These are phyloP conservation scores for Globisporangium iwayamae DNA, from an alignment of 352 stramenopile species.

Conservation along the genomic window DNA sequence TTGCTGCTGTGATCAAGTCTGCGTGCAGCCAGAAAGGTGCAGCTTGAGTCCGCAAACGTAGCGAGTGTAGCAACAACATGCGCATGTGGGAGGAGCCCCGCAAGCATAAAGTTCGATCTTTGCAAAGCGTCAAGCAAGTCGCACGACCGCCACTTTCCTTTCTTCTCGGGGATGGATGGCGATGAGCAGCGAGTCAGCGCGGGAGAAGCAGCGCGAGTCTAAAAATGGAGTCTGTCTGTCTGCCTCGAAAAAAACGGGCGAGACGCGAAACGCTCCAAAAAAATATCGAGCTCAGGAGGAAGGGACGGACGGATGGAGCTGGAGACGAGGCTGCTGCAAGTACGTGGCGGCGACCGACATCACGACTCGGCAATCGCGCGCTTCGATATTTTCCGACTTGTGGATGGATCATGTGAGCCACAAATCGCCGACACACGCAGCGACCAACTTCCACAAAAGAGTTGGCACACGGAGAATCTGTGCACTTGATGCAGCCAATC, in stretches of 20 bases:
- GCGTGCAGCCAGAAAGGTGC: too few species aligned
- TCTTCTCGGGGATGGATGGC: too few species aligned
- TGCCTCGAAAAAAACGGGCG: slow-evolving; percentile 2
- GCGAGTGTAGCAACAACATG: too few species aligned
- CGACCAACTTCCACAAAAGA: too few species aligned
- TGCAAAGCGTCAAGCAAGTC: too few species aligned
- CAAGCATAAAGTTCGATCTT: too few species aligned
- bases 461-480: neutral
- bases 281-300: slow-evolving; percentile 2
- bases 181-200: neutral
- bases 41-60: too few species aligned
- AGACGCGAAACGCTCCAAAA: slow-evolving; percentile 11
- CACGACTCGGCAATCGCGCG: slow-evolving; percentile 1
- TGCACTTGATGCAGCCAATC: slow-evolving; percentile 4
- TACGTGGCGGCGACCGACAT: neutral
- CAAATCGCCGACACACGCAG: neutral
- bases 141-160: too few species aligned
- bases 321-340: neutral
- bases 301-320: neutral
- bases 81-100: too few species aligned
- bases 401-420: neutral
- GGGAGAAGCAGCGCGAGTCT: neutral
- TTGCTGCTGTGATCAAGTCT: too few species aligned
- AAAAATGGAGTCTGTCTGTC: neutral
- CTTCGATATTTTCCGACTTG: slow-evolving; percentile 14